phyloP scores from a whole-genome alignment of 768 basidiomycete species.

The Exsudoporus frostii region DNA sequence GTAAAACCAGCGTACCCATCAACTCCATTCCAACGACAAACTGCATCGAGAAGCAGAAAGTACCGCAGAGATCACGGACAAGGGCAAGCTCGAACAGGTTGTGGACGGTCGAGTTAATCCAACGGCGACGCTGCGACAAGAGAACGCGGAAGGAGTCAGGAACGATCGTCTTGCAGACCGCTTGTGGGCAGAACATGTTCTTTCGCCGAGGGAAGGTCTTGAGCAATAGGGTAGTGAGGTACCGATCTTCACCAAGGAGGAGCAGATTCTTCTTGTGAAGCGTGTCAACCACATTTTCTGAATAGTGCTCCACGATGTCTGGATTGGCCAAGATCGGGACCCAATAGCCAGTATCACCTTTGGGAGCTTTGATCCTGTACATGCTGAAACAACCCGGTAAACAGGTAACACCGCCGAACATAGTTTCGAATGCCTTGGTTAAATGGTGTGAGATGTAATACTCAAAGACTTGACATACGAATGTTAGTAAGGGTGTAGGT shows the following conservation, averaged over 20 bases:
- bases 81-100: conserved; percentile 93
- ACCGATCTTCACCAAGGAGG: conserved; percentile 98
- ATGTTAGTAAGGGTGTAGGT: conserved; percentile 6
- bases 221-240: conserved; percentile 93
- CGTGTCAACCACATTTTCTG: conserved; percentile 98
- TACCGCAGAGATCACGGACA: conserved; percentile 97
- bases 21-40: conserved; percentile 99
- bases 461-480: conserved; percentile 74
- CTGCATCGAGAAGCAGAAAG: conserved; percentile 99
- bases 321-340: conserved; percentile 98
- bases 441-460: conserved; percentile 99
- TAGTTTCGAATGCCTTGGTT: conserved; percentile 99
- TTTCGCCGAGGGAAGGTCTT: conserved; percentile 99
- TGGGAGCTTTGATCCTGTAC: conserved; percentile 99
- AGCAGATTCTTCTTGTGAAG: conserved; percentile 99
- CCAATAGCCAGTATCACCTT: conserved; percentile 94
- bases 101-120: conserved; percentile 99
- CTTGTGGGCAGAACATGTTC: conserved; percentile 98
- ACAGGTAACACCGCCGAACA: conserved; percentile 99
- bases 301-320: conserved; percentile 98
- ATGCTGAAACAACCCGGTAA: conserved; percentile 99
- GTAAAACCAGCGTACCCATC: conserved; percentile 91
- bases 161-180: conserved; percentile 98
- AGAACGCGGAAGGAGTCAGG: conserved; percentile 94
- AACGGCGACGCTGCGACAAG: conserved; percentile 93